Evolutionary conservation across 2,329 filamentous ascomycete genomes (phyloP), one percentile per base, ranked within the genome.

Genomic region (Rosellinia necatrix): DNA sequence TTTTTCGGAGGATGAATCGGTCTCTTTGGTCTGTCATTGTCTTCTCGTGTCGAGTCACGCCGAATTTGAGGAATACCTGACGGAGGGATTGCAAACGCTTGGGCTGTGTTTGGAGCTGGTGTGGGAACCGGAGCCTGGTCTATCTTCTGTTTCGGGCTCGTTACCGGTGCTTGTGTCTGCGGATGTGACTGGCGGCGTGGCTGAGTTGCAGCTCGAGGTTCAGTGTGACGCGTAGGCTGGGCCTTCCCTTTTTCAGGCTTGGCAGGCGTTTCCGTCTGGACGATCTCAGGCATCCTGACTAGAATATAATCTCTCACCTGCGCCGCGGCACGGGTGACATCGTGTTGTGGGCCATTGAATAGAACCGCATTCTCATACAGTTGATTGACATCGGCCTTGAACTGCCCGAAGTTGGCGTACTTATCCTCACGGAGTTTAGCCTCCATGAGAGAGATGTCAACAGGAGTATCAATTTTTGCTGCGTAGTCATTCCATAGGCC

Each of bases 1-100:
- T 88, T 86, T 68, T 93, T 92, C 0, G 94, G 92, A 7, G 92
- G 90, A 66, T 96, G 91, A 52, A 97, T 96, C 12, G 93, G 91
- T 50, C 94, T 88, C 79, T 97, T 97, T 9, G 93, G 92, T 48
- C 94, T 85, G 62, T 86, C 83, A 53, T 87, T 89, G 64, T 92
- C 90, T 4, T 83, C 81, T 55, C 87, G 88, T 5, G 86, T 88
- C 1, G 91, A 96, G 66, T 96, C 91, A 17, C 93, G 89, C 50
- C 94, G 88, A 61, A 94, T 94, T 34, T 91, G 80, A 7, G 91
- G 91, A 34, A 91, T 81, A 1, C 90, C 91, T 64, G 91, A 86
- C 1, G 90, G 85, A 21, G 89, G 85, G 9, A 96, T 78, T 2
- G 91, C 90, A 73, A 92, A 96, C 0, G 88, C 83, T 25, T 80